Evolutionary conservation across 1,139 yeast species (phyloP), one percentile per base, ranked within the genome.

Genomic region (Hansenula lynferdii): DNA sequence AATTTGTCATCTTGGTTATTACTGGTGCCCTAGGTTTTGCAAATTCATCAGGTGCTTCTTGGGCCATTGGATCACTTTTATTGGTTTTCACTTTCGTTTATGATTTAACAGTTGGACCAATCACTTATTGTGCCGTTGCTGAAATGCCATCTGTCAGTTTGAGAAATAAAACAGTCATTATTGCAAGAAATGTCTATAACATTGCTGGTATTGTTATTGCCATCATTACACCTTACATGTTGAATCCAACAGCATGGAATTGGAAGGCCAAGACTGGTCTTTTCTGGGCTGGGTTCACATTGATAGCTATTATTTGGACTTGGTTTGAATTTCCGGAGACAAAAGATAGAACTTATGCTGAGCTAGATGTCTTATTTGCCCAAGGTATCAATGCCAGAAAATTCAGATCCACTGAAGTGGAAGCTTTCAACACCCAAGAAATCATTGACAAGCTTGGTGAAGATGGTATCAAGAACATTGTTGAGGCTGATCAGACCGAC

Each of bases 201-300:
- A 53, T 48, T 51, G 64, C 49, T 44, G 63, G 54, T 52, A 66
- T 35, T 50, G 65, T 47, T 53, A 41, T 40, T 16, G 46, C 50
- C 6, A 35, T 50, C 27, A 35, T 67, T 35, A 62, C 63, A 21
- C 75, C 75, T 10, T 69, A 67, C 50, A 66, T 69, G 67, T 55
- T 69, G 51, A 69, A 69, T 48, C 70, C 70, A 11, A 61, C 67
- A n/a, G 64, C 67, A 10, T 69, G 72, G 66, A 62, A 68, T 49
- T 67, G 72, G 67, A 64, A 64, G 35, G 71, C 72, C 27, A 69
- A 67, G 52, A 39, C 51, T 6, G 54, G 52, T 6, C 31, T 48
- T 25, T 44, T 50, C 37, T 50, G 54, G 54, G 50, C 52, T 17
- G 54, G 50, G 3, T 40, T 40, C 16, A 39, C 46, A 4, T 27